Evolutionary conservation across 768 basidiomycete species (phyloP).

Genomic region (Agrocybe praecox): DNA sequence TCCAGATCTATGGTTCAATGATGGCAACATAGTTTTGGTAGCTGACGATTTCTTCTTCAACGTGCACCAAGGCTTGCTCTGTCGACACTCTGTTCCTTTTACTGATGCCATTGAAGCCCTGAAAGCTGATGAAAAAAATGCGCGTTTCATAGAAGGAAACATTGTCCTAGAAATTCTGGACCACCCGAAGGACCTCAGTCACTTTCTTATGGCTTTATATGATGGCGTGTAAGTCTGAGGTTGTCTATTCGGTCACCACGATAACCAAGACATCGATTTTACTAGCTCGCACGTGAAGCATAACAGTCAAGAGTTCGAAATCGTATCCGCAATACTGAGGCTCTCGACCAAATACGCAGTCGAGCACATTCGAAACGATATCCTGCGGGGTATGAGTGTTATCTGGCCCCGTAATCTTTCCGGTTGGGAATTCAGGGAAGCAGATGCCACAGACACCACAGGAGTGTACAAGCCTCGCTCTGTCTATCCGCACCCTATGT

Average conservation of each 20-base stretch:
- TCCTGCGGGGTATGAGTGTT: conserved; percentile 51
- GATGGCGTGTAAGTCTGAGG: conserved; percentile 64
- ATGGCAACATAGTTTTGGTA: conserved; percentile 67
- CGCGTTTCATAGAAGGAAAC: conserved; percentile 52
- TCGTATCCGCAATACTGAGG: conserved; percentile 58
- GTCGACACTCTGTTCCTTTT: conserved; percentile 62
- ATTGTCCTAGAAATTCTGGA: conserved; percentile 60
- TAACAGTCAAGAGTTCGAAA: conserved; percentile 51
- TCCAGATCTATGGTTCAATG: conserved; percentile 60
- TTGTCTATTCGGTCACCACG: neutral
- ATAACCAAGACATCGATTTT: neutral
- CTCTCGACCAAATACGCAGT: conserved; percentile 69
- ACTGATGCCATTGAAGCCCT: conserved; percentile 37
- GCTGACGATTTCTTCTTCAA: conserved; percentile 62
- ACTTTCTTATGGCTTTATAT: conserved; percentile 67
- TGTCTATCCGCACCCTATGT: conserved; percentile 71
- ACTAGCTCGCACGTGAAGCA: conserved; percentile 42
- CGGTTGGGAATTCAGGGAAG: conserved; percentile 71
- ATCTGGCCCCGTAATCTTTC: conserved; percentile 65
- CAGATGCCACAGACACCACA: conserved; percentile 46
- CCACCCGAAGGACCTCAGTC: conserved; percentile 53
- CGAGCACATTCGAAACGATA: conserved; percentile 54
- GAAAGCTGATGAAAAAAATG: conserved; percentile 20
- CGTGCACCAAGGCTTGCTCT: conserved; percentile 68
- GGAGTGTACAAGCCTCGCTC: conserved; percentile 61